A percentile compares a stretch with the other conserved stretches of the same genome.
Conservation (phyloP, 495 filamentous ascomycete genomes). For the Podospora comata region DNA sequence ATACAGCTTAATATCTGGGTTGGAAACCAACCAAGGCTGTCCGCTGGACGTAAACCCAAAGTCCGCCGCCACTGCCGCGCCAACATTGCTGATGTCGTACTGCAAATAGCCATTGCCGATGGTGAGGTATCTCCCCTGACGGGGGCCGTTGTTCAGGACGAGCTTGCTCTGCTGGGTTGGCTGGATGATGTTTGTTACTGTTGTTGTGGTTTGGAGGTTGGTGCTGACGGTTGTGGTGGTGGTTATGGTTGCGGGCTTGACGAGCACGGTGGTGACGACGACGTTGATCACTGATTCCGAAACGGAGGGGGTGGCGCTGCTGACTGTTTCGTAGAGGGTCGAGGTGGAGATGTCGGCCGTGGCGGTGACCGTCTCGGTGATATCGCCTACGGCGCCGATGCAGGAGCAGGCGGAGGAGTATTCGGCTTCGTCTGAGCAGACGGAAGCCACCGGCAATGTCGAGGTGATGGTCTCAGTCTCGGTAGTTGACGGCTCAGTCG, state of each 20-base stretch:
- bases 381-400: neutral
- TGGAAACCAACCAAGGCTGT: neutral
- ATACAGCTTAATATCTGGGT: neutral
- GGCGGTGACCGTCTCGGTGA: conserved; percentile 1
- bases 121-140: neutral
- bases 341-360: conserved; percentile 4
- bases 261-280: conserved; percentile 8
- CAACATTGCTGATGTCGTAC: neutral
- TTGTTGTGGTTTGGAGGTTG: conserved; percentile 4
- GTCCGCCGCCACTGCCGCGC: neutral
- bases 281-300: conserved; percentile 9
- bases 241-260: conserved; percentile 5
- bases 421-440: neutral
- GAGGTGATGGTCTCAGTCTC: conserved; percentile 1
- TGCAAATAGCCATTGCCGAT: neutral
- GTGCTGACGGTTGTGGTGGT: neutral
- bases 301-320: conserved; percentile 5
- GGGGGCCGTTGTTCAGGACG: neutral
- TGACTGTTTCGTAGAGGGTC: conserved; percentile 5
- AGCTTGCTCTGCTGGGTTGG: neutral
- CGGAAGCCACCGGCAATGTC: neutral
- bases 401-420: conserved; percentile 9
- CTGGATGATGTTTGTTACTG: neutral
- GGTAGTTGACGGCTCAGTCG: neutral
- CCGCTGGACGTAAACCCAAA: neutral